Base-by-base conservation (phyloP, 805 yeast genomes). In the Yarrowia keelungensis region DNA sequence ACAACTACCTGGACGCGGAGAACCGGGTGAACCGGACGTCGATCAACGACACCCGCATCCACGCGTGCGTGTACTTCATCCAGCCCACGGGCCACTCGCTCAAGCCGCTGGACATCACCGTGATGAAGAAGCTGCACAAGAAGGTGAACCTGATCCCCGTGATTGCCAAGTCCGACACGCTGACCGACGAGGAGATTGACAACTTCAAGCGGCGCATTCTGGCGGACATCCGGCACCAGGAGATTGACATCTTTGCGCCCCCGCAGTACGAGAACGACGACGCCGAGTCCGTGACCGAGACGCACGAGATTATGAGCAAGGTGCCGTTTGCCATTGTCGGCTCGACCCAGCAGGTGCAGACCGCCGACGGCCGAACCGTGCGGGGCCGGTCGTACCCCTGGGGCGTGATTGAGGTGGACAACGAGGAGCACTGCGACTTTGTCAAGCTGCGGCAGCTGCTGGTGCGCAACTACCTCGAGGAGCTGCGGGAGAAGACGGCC, bases 41-140 rank as follows among this genome's bases (percentile, higher is more conserved):
- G 19, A 83, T 89, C 71, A 83, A 81, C 69, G 99, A 95, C 80
- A 85, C 88, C 75, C 88, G 99, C 76, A 86, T 95, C 70, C 99
- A 95, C 79, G 98, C 97, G 42, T 87, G 92, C 77, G 81, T 95
- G 71, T 95, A 93, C 80, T 94, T 95, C 75, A 90, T 95, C 75
- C 97, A 94, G 80, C 99, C 99, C 73, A 93, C 98, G 35, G 98
- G 97, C 71, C 99, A 95, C 80, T 87, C 91, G 51, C 84, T 95
- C 78, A 90, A 89, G 77, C 88, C 97, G 19, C 83, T 95, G 75
- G 99, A 95, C 79, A 87, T 95, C 73, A 88, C 86, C 72, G 90
- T 93, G 74, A 91, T 95, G 91, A 88, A 89, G 76, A 86, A 87
- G 77, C 86, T 95, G 71, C 97, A 92, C 81, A 88, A 89, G 76